These are phyloP conservation scores for Neurospora sp. DNA, from an alignment of 495 filamentous ascomycete genomes.

Conservation along the genomic window DNA sequence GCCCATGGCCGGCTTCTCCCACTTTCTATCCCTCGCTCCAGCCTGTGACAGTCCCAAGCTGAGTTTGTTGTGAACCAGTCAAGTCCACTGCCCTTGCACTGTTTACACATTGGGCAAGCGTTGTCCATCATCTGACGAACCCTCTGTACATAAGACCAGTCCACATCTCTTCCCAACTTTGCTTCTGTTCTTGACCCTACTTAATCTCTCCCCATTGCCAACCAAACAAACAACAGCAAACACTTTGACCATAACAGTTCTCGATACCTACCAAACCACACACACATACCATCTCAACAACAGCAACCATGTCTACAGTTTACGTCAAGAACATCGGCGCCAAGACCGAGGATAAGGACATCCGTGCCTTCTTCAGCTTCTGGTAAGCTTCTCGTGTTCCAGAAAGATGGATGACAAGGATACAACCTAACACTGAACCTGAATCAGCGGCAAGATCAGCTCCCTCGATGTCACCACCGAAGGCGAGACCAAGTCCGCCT, in stretches of 20 bases:
- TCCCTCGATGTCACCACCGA: slow-evolving; percentile 64
- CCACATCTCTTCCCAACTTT: not conserved
- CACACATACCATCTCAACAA: slow-evolving; percentile 1
- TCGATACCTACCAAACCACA: slow-evolving; percentile 8
- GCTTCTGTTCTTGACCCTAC: not conserved
- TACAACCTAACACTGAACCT: not conserved
- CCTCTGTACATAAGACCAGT: not conserved
- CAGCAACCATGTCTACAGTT: slow-evolving; percentile 26
- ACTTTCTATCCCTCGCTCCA: slow-evolving; percentile 1
- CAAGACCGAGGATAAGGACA: slow-evolving; percentile 75
- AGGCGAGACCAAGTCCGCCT: slow-evolving; percentile 63
- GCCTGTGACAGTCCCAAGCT: not conserved
- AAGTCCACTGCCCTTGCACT: not conserved
- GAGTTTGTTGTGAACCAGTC: not conserved
- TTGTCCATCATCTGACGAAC: not conserved
- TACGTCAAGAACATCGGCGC: slow-evolving; percentile 71
- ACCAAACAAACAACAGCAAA: not conserved
- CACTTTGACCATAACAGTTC: not conserved
- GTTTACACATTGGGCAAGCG: not conserved
- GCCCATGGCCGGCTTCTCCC: not conserved
- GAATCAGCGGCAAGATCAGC: slow-evolving; percentile 76
- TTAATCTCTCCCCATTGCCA: not conserved
- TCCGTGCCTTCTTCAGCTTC: slow-evolving; percentile 97
- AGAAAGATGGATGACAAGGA: not conserved
- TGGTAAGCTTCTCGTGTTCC: slow-evolving; percentile 49